Evolutionary conservation across 306 rosid genomes (phyloP), one percentile per base, ranked within the genome.

Genomic region (Gastrolobium bilobum): DNA sequence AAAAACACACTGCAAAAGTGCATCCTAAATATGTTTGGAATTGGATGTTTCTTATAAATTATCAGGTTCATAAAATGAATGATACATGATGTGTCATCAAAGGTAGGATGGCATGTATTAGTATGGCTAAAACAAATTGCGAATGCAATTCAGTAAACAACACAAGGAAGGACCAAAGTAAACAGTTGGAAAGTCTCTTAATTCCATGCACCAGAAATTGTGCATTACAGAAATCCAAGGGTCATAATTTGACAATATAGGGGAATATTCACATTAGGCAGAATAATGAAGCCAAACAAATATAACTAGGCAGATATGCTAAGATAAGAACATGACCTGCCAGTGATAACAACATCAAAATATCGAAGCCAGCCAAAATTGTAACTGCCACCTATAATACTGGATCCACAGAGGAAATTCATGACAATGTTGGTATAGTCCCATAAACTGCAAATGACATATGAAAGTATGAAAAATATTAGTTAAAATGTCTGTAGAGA

Each of bases 361-460:
- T 91, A 88, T 79, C 75, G 91, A 78, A 95, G 99, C 99, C 99
- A 95, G 71, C 83, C 88, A 39, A 92, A 91, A 82, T 81, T 89
- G 82, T 75, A 75, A 79, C 81, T 78, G 67, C 84, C 90, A 75
- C 72, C 88, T 38, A 44, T 53, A 59, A 71, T 57, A 37, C 86
- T 86, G 75, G 91, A 77, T 53, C 86, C 87, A 57, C 94, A 90
- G 48, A 95, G 98, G 83, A 89, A 95, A 82, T 93, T 93, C 99
- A 95, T 93, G 86, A 91, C 99, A 53, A 89, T 86, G 82, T 93
- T 90, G 31, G 99, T 89, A 38, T 95, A 95, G 92, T 95, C 99
- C 99, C 99, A 95, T 79, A 95, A 93, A 86, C 99, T 95, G 96
- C 85, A 84, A 76, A 78, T 54, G 75, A 33, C 68, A 70, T 9